Conservation (phyloP, 345 rosid species). For the Bretschneidera sinensis region DNA sequence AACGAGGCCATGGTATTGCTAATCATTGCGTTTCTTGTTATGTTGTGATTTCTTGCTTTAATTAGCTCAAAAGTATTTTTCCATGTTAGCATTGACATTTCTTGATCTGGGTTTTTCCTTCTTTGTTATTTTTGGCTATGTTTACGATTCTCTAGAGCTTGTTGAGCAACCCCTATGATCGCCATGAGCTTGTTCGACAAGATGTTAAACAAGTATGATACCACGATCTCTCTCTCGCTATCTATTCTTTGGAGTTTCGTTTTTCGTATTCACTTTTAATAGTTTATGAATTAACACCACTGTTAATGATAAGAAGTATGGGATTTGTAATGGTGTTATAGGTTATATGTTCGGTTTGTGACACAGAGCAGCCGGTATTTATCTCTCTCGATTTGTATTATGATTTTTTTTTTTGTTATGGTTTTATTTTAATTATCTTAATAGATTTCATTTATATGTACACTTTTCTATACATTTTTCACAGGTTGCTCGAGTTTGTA, state of each 20-base stretch:
- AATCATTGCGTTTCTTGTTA: not conserved
- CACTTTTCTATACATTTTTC: slow-evolving; percentile 9
- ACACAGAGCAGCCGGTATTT: slow-evolving; percentile 93
- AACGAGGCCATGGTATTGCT: slow-evolving; percentile 64
- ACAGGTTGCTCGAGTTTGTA: slow-evolving; percentile 76
- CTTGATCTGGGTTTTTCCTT: slow-evolving; percentile 15
- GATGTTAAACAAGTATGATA: slow-evolving; percentile 68
- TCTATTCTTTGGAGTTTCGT: not conserved
- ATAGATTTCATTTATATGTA: too few species aligned
- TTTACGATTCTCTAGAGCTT: slow-evolving; percentile 38
- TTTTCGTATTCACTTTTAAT: slow-evolving; percentile 2
- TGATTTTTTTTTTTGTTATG: not conserved
- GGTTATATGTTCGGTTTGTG: slow-evolving; percentile 92
- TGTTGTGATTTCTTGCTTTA: slow-evolving; percentile 8
- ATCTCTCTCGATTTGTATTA: slow-evolving; percentile 17
- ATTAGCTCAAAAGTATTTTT: not conserved
- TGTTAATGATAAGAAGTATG: not conserved
- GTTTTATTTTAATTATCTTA: too few species aligned
- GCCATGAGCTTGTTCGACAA: slow-evolving; percentile 79
- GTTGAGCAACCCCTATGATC: slow-evolving; percentile 52
- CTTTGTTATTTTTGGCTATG: slow-evolving; percentile 2
- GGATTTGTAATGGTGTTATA: slow-evolving; percentile 19
- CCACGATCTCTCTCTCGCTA: not conserved
- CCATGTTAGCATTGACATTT: not conserved
- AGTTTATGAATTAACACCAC: not conserved